A percentile compares a stretch with the other conserved stretches of the same genome.
phyloP scores from a whole-genome alignment of 148 eudicot genomes.

The Cornus kousa region DNA sequence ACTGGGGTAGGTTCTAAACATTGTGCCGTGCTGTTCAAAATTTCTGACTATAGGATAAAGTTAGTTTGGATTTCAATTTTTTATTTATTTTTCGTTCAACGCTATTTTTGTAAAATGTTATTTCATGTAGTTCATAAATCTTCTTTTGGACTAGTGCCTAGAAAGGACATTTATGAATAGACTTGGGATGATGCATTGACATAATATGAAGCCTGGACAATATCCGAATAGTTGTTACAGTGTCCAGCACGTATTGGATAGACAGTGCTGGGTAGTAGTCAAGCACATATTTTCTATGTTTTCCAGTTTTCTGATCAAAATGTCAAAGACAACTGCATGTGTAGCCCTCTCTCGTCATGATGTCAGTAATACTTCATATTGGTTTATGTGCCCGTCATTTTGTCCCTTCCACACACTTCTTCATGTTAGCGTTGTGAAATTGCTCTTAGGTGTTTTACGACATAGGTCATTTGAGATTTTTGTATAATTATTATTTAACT shows the following conservation, averaged over 20 bases:
- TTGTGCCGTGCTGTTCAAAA: not conserved
- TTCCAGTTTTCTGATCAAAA: not conserved
- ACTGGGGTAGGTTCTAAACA: conserved; percentile 68
- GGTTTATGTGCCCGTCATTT: not conserved
- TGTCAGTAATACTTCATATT: not conserved
- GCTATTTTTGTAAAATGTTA: not conserved
- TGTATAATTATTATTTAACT: not conserved
- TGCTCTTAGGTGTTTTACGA: not conserved
- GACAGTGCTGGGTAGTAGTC: not conserved
- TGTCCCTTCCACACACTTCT: not conserved
- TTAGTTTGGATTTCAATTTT: not conserved
- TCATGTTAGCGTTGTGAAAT: not conserved
- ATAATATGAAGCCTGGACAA: not conserved
- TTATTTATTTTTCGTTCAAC: not conserved
- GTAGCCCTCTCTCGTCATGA: not conserved
- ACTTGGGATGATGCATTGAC: not conserved
- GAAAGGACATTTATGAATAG: not conserved
- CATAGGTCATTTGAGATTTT: not conserved
- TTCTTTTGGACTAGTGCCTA: conserved; percentile 1
- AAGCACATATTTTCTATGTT: not conserved
- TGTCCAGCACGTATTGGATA: not conserved
- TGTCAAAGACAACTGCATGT: not conserved
- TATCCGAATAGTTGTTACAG: not conserved
- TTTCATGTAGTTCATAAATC: not conserved
- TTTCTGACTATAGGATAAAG: too few relatives aligned